Evolutionary conservation across 2,329 filamentous ascomycete species (phyloP), one percentile per base, ranked within the genome.

Genomic region (Paramyrothecium roridum): DNA sequence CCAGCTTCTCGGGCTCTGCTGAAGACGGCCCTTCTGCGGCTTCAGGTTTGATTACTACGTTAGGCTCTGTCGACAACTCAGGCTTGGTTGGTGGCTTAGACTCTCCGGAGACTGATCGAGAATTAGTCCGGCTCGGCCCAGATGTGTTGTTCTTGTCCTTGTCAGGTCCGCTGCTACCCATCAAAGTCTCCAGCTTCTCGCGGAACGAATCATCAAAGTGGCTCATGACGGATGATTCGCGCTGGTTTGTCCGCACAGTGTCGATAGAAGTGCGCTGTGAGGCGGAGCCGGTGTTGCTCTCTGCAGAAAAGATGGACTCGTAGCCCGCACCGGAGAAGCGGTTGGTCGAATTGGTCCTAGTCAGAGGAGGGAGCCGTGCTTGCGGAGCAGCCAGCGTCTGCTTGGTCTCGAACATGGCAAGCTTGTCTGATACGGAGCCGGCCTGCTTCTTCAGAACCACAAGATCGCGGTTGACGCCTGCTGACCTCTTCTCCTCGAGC

Each of bases 381-480:
- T 26, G 26, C 40, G 49, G 30, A 21, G 49, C n/a, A 40, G 26
- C 12, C 19, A 34, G n/a, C 10, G 49, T 37, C 49, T 51, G 12
- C 17, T 51, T 51, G 30, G n/a, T 51, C 30, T 51, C 49, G 20
- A 51, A 51, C 49, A 51, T 51, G 26, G 49, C 49, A 11, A 51
- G 49, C 21, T 40, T 51, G 30, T 51, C 49, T 19, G 49, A 30
- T 20, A 51, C 49, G 13, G 22, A 30, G 33, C 49, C 30, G 20
- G 11, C 11, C 16, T 26, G 20, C 49, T 51, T 51, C 21, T 26
- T 19, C 8, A 33, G 48, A 21, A 51, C 30, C n/a, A 26, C 49
- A 22, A 26, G 10, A 34, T 50, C 48, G 8, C n/a, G 13, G 30
- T 51, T 51, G n/a, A 51, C 49, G 17, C 30, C 20, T 13, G 16